Evolutionary conservation across 495 filamentous ascomycete species (phyloP), one percentile per base, ranked within the genome.

Genomic region (Xylaria castorea): DNA sequence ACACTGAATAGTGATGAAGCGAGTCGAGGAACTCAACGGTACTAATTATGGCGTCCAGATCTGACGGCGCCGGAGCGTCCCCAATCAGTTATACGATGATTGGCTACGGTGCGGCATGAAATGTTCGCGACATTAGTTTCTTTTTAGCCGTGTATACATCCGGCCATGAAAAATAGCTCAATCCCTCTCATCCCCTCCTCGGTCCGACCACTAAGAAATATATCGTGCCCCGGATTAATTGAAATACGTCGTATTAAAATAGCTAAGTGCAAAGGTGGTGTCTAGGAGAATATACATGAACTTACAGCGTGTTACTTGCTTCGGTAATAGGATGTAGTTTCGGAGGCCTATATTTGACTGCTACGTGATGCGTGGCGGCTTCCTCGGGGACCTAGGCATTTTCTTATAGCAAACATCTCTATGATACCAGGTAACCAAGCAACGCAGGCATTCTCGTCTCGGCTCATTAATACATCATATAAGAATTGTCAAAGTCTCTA

Each of bases 111-210:
- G 63, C 18, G 63, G 42, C 42, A 42, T 3, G 30, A 66, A 32
- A n/a, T 40, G 44, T 40, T 30, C 7, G 40, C 63, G 42, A 50
- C 63, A 66, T 50, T 48, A 3, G 12, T 25, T 50, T 36, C 40
- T 48, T 66, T n/a, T 66, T 50, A 50, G 63, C 63, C 63, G 63
- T 27, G n/a, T 25, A 64, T 42, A 64, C 61, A 64, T 44, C 63
- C 63, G 30, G 9, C 27, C 27, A 20, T 22, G 25, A 51, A 64
- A 46, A 66, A 14, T 50, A 48, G 63, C 63, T 66, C 42, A 66
- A 66, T 32, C 27, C 38, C 22, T 64, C 61, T 64, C 61, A 64
- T 44, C 38, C n/a, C 38, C 25, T 66, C 27, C 27, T n/a, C 25
- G 27, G 62, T n/a, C 42, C 62, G 3, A 65, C 40, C 42, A 50